Conservation (phyloP, 768 basidiomycete genomes). For the Panaeolus cyanescens region DNA sequence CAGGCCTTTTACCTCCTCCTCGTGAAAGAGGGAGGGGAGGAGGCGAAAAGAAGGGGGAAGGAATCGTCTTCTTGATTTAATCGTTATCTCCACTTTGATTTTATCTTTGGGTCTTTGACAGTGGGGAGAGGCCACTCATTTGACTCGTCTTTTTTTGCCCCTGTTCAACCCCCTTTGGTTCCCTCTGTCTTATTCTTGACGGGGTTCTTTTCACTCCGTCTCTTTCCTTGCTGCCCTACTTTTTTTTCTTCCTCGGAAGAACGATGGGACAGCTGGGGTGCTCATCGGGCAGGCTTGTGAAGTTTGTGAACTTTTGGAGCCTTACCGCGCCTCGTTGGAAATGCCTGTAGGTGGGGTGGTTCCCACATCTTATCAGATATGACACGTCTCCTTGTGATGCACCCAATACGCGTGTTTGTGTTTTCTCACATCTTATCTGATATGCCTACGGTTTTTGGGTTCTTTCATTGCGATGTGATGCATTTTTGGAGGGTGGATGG, state of each 20-base stretch:
- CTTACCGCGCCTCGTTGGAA: background rate
- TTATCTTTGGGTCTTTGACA: background rate
- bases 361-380: slow-evolving; percentile 42
- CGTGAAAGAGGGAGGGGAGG: background rate
- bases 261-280: background rate
- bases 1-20: background rate
- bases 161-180: background rate
- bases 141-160: background rate
- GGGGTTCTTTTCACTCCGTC: background rate
- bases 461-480: background rate
- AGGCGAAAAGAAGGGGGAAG: background rate
- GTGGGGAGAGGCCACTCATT: background rate
- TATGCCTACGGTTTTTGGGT: slow-evolving; percentile 15
- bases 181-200: too few relatives aligned
- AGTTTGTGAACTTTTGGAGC: background rate
- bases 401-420: background rate
- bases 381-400: background rate
- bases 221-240: slow-evolving; percentile 6
- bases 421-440: slow-evolving; percentile 39
- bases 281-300: background rate
- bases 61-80: background rate
- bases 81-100: background rate
- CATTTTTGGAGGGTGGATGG: background rate
- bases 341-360: slow-evolving; percentile 7
- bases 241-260: slow-evolving; percentile 2